Conservation (phyloP, 2,329 filamentous ascomycete genomes). For the Drechslera avenae region DNA sequence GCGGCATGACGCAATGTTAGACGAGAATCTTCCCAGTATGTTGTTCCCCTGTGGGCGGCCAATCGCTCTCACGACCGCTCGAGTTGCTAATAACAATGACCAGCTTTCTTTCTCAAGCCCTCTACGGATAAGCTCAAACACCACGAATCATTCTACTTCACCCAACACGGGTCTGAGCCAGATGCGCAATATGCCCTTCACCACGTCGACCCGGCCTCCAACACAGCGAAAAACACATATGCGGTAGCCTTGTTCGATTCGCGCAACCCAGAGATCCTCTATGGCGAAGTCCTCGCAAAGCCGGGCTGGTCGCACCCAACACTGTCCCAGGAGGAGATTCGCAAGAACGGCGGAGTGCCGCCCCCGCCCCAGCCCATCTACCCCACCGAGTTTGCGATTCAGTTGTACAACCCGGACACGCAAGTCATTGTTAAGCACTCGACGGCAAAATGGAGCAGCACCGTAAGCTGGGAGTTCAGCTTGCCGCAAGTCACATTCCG, state of each 20-base stretch:
- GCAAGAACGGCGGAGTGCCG: slow-evolving; percentile 68
- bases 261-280: slow-evolving; percentile 79
- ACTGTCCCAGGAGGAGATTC: slow-evolving; percentile 79
- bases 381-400: slow-evolving; percentile 79
- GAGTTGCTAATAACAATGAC: slow-evolving; percentile 28
- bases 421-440: slow-evolving; percentile 72
- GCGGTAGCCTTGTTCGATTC: slow-evolving; percentile 85
- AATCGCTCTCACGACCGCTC: not conserved
- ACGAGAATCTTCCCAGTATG: slow-evolving; percentile 85
- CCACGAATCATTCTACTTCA: slow-evolving; percentile 60
- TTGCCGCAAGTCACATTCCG: slow-evolving; percentile 86
- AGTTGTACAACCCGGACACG: slow-evolving; percentile 94
- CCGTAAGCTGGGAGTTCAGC: slow-evolving; percentile 87
- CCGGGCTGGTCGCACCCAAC: slow-evolving; percentile 86
- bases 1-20: slow-evolving; percentile 67
- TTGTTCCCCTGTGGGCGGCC: not conserved
- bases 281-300: slow-evolving; percentile 80
- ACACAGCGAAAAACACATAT: slow-evolving; percentile 79
- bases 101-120: slow-evolving; percentile 65
- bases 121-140: slow-evolving; percentile 57
- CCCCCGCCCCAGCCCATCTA: slow-evolving; percentile 73
- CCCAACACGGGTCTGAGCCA: slow-evolving; percentile 80
- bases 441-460: slow-evolving; percentile 78
- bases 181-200: slow-evolving; percentile 79
- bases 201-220: slow-evolving; percentile 72